Base-by-base conservation (phyloP, 106 monocot species). In the Acanthochlamys bracteata region DNA sequence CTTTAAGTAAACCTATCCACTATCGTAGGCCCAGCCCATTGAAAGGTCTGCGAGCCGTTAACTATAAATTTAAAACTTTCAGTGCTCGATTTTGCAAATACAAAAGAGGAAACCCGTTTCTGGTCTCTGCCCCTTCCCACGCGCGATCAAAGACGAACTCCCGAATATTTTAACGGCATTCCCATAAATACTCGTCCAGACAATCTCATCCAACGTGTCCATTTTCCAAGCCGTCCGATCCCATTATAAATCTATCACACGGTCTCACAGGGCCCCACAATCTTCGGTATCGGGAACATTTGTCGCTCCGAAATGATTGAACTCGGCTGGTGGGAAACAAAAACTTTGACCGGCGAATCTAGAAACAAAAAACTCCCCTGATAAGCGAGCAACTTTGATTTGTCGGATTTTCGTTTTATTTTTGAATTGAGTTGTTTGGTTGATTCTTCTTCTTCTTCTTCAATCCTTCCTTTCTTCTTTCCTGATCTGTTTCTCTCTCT, bases 131-230 rank as follows among this genome's bases (percentile, higher is more conserved):
- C 62, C 41, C 61, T 49, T 49, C 49, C 51, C 16, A 60, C 14
- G 11, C 10, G 55, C 22, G 55, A 55, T 10, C 55, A 55, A 20
- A 63, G 63, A 63, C 63, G 43, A 63, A 16, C 20, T 22, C 23
- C 63, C 63, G 63, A 42, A 63, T 53, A 66, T 66, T 66, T 25
- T 1, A 0, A 22, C 3, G 65, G 65, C 26, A 53, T 4, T 53
- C 27, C 16, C 51, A 51, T 66, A 52, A 66, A 52, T 66, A n/a
- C 25, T 16, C 59, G 10, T 20, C 59, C 59, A 8, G 56, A 24
- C 22, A 24, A 57, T 20, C 56, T 11, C 19, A 24, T 4, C 24
- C 20, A 33, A 24, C 56, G 25, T 60, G 16, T 33, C 60, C 0
- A 17, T 33, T 33, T 12, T 11, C 20, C 0, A 3, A 4, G 9